phyloP scores from a whole-genome alignment of 2,329 filamentous ascomycete genomes.

The Dendryphion nanum region DNA sequence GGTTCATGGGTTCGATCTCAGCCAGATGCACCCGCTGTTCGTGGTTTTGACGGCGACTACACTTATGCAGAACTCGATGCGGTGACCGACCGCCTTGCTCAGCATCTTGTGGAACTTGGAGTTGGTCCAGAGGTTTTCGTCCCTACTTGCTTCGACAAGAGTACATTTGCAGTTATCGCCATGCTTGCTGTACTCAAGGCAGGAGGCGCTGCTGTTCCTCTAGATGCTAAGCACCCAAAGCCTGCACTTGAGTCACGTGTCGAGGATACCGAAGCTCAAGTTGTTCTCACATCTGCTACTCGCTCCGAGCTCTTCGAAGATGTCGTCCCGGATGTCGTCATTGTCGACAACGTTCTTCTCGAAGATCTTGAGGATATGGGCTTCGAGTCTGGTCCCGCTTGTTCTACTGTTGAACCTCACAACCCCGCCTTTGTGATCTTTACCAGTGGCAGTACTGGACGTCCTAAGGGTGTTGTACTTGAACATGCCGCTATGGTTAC shows the following conservation, averaged over 20 bases:
- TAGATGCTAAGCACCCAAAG: conserved; percentile 38
- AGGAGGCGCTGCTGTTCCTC: conserved; percentile 33
- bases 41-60: conserved; percentile 32
- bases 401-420: conserved; percentile 18
- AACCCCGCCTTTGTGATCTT: conserved; percentile 34
- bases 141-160: conserved; percentile 41
- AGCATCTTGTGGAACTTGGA: conserved; percentile 28
- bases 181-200: conserved; percentile 41
- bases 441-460: conserved; percentile 32
- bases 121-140: conserved; percentile 33
- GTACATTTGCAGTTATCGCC: conserved; percentile 33
- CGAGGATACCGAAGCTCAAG: conserved; percentile 38
- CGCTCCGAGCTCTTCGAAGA: conserved; percentile 42
- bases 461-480: conserved; percentile 34
- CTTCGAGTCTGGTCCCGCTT: conserved; percentile 9
- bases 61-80: conserved; percentile 31
- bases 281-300: conserved; percentile 40
- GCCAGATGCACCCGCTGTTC: conserved; percentile 29
- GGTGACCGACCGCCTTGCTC: conserved; percentile 24
- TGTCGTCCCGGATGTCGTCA: conserved; percentile 40
- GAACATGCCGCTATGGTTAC: conserved; percentile 33
- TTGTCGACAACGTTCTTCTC: conserved; percentile 31
- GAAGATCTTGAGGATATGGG: conserved; percentile 28
- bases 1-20: conserved; percentile 18
- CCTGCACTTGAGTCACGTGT: conserved; percentile 39